Evolutionary conservation across 768 basidiomycete species (phyloP), one percentile per base, ranked within the genome.

Genomic region (Kwoniella europaea): DNA sequence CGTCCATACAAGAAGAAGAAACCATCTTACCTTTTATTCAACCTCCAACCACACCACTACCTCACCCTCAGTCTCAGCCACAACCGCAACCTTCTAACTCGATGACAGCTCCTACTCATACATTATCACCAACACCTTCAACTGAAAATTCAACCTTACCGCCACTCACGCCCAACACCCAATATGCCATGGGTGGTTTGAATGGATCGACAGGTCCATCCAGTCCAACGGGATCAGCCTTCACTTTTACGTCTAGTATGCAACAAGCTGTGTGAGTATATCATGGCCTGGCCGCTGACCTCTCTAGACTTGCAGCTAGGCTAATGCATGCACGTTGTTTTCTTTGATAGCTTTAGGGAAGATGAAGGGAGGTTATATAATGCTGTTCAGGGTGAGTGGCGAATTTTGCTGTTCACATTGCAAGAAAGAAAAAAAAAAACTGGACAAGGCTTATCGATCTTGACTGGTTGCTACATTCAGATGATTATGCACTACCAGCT

Each of bases 401-500:
- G 42, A 13, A 24, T n/a, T n/a, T 35, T 7, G 35, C 6, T 35
- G 35, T 13, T 41, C 59, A 13, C 7, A 16, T 22, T 29, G 18
- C 27, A 44, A 12, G 3, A 60, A 5, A 22, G 15, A 35, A 41
- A 35, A 6, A 35, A 35, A 35, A 35, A 35, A 35, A 6, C 7
- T 35, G 35, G 1, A 35, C 35, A 35, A 7, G n/a, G 42, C 3
- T 16, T 44, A n/a, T 46, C 4, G 3, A 44, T n/a, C 13, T 3
- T 22, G 7, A n/a, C 52, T 22, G 20, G 10, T 15, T 56, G 20
- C 1, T 41, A 2, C 57, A 13, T 13, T 35, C 27, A 70, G 69
- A 70, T 59, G 69, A 70, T 52, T 70, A 70, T 70, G 53, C 63
- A 13, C 44, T 70, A 10, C 69, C 69, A 9, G 69, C 63, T 15